Evolutionary conservation across 345 rosid species (phyloP).

Genomic region (Schrenkiella parvula): DNA sequence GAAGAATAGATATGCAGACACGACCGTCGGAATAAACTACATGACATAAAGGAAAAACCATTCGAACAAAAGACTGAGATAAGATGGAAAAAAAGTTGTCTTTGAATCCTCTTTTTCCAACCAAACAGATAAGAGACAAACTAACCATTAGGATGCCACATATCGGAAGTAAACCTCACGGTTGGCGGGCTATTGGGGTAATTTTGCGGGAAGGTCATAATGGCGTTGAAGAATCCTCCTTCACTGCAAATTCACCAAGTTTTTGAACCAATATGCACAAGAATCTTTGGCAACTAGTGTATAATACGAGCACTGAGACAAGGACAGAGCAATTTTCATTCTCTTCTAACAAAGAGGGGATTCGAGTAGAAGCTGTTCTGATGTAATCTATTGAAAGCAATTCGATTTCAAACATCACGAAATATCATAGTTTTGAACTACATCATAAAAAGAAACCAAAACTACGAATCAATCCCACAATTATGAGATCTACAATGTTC

Average conservation of each 20-base stretch:
- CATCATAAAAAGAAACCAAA: too few relatives aligned
- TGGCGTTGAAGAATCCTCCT: slow-evolving; percentile 94
- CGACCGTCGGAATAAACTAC: slow-evolving; percentile 89
- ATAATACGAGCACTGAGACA: neutral
- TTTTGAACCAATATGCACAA: slow-evolving; percentile 9
- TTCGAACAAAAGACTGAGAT: neutral
- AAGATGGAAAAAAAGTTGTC: neutral
- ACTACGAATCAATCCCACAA: neutral
- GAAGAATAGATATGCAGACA: slow-evolving; percentile 97
- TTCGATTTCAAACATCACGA: neutral
- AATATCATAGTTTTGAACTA: too few relatives aligned
- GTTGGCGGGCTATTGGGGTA: slow-evolving; percentile 93
- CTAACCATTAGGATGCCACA: slow-evolving; percentile 99
- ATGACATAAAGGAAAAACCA: neutral
- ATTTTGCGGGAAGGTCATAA: slow-evolving; percentile 89
- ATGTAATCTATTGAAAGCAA: slow-evolving; percentile 6
- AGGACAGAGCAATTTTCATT: neutral
- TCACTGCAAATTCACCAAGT: slow-evolving; percentile 45
- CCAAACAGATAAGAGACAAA: neutral
- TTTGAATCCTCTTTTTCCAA: neutral
- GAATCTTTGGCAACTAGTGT: neutral
- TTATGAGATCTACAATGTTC: neutral
- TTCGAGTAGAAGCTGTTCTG: neutral
- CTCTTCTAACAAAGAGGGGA: neutral
- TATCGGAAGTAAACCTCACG: slow-evolving; percentile 81